A percentile compares a stretch with the other conserved stretches of the same genome.
Conservation (phyloP, 352 stramenopile genomes). For the Globisporangium megalacanthum region DNA sequence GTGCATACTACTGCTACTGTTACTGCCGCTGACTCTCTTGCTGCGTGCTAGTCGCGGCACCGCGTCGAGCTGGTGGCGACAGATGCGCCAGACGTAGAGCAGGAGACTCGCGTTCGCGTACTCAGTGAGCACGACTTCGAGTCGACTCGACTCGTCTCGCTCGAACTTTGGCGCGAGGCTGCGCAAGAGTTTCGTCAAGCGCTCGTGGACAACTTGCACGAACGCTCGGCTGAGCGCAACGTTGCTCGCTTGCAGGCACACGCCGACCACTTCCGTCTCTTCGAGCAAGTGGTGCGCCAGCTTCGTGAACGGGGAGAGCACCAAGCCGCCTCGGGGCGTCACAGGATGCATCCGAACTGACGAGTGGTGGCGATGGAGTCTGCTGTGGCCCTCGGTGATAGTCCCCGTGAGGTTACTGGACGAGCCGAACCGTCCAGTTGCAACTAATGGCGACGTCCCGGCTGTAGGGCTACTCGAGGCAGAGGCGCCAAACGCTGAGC, state of each 20-base stretch:
- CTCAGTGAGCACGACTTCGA: conserved; percentile 48
- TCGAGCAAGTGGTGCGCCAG: conserved; percentile 66
- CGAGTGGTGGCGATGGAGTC: conserved; percentile 7
- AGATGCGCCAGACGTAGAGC: conserved; percentile 62
- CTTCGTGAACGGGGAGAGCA: conserved; percentile 57
- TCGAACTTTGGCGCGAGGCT: conserved; percentile 27
- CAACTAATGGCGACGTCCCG: no score
- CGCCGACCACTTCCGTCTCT: conserved; percentile 62
- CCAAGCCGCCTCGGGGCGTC: background rate
- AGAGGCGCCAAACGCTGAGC: conserved; percentile 13
- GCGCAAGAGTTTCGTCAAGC: conserved; percentile 38
- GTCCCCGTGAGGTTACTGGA: no score
- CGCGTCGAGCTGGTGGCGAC: conserved; percentile 48
- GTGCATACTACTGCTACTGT: conserved; percentile 29
- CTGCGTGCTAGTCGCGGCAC: conserved; percentile 24
- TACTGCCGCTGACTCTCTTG: conserved; percentile 4
- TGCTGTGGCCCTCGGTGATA: conserved; percentile 5
- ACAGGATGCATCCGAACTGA: background rate
- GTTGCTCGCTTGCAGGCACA: conserved; percentile 61
- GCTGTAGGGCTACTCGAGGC: background rate
- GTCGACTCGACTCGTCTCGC: conserved; percentile 15
- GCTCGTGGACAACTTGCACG: conserved; percentile 60
- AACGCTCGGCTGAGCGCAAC: conserved; percentile 50
- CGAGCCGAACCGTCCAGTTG: no score
- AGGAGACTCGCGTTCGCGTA: conserved; percentile 53